Conservation (phyloP, 2,329 filamentous ascomycete species). For the Ceratocystis colombiana region DNA sequence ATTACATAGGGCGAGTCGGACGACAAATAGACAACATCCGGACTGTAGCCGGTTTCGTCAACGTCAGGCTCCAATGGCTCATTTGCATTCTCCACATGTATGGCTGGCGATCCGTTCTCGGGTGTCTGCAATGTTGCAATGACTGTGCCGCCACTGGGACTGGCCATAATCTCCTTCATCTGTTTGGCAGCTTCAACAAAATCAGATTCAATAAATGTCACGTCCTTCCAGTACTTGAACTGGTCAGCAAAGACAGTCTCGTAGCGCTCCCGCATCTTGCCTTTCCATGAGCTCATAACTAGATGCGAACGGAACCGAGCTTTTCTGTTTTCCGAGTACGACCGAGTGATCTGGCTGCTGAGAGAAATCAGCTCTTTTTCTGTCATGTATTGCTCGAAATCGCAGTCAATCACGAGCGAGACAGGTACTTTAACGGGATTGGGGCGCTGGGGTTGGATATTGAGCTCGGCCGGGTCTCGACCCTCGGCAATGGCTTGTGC, state of each 20-base stretch:
- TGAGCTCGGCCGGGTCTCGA: slow-evolving; percentile 34
- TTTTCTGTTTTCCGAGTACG: slow-evolving; percentile 77
- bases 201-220: slow-evolving; percentile 62
- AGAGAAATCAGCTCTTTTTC: slow-evolving; percentile 79
- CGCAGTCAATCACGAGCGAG: slow-evolving; percentile 77
- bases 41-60: slow-evolving; percentile 33
- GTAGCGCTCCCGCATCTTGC: slow-evolving; percentile 65
- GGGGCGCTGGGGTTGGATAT: slow-evolving; percentile 32
- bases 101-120: slow-evolving; percentile 27
- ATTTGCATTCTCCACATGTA: slow-evolving; percentile 26
- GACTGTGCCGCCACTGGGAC: slow-evolving; percentile 45
- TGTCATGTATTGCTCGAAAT: slow-evolving; percentile 82
- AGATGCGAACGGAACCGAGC: slow-evolving; percentile 60
- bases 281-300: slow-evolving; percentile 67
- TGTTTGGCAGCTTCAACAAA: slow-evolving; percentile 59
- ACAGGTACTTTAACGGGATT: slow-evolving; percentile 55
- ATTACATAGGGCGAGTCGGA: slow-evolving; percentile 85
- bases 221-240: slow-evolving; percentile 69
- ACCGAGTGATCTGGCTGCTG: slow-evolving; percentile 70
- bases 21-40: slow-evolving; percentile 67
- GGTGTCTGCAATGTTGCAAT: slow-evolving; percentile 46
- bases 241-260: slow-evolving; percentile 61
- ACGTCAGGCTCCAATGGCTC: slow-evolving; percentile 32
- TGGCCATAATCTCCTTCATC: slow-evolving; percentile 58
- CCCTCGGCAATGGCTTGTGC: slow-evolving; percentile 37